phyloP scores from a whole-genome alignment of 257 asterid species.

The Oldenlandia corymbosa region DNA sequence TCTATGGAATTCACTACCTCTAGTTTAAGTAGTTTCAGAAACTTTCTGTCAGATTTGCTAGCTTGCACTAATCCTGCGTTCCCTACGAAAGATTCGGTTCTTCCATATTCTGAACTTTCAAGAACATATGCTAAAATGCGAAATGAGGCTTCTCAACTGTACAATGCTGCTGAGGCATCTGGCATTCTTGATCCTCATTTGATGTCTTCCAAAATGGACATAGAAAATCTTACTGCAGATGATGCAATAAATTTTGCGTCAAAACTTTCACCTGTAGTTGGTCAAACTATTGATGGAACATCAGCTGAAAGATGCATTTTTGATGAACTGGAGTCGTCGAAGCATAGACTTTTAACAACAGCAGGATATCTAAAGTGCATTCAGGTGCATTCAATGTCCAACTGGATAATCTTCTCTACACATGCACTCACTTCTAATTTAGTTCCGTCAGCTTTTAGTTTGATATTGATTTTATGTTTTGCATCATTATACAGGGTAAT shows the following conservation, averaged over 20 bases:
- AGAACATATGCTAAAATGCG: conserved; percentile 93
- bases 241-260: conserved; percentile 81
- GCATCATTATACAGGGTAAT: conserved; percentile 50
- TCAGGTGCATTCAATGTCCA: conserved; percentile 47
- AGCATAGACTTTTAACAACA: conserved; percentile 84
- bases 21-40: conserved; percentile 59
- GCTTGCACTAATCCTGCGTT: conserved; percentile 87
- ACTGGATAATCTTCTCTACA: not conserved
- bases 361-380: conserved; percentile 95
- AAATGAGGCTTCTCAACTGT: conserved; percentile 78
- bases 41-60: conserved; percentile 63
- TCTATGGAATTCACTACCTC: conserved; percentile 43
- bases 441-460: conserved; percentile 1
- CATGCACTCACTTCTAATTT: not conserved
- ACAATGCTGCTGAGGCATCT: conserved; percentile 53
- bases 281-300: conserved; percentile 41
- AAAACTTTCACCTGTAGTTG: conserved; percentile 44
- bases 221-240: conserved; percentile 71
- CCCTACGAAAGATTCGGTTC: conserved; percentile 77
- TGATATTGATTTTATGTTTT: not conserved
- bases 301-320: conserved; percentile 44
- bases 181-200: conserved; percentile 55
- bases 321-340: conserved; percentile 83
- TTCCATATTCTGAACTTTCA: conserved; percentile 89
- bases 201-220: conserved; percentile 44